phyloP scores from a whole-genome alignment of 148 eudicot genomes.

The Rhododendron simsii region DNA sequence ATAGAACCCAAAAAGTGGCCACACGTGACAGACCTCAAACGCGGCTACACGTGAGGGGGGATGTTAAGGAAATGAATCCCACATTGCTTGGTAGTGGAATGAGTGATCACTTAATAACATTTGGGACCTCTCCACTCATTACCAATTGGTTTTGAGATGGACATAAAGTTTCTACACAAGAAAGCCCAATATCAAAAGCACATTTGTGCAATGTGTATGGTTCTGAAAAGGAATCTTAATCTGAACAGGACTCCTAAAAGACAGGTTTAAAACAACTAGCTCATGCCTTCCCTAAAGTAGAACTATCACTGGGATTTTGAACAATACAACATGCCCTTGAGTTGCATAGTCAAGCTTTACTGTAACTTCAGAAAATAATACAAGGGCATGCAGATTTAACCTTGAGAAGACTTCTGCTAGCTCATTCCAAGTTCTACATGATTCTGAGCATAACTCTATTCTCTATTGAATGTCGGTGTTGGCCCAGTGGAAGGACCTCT shows the following conservation, averaged over 20 bases:
- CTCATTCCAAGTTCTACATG: neutral
- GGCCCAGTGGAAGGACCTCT: neutral
- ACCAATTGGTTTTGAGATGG: too few relatives aligned
- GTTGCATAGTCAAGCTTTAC: neutral
- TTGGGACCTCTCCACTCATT: too few relatives aligned
- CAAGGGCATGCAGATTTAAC: neutral
- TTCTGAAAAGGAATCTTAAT: neutral
- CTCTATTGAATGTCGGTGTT: neutral
- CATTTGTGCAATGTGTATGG: neutral
- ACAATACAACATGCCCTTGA: neutral
- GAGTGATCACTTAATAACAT: too few relatives aligned
- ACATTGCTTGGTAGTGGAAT: too few relatives aligned
- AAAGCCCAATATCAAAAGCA: constrained; percentile 1
- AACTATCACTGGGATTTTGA: neutral
- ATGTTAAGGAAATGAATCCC: too few relatives aligned
- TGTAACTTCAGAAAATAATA: neutral
- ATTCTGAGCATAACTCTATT: neutral
- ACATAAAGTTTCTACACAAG: too few relatives aligned
- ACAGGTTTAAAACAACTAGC: neutral
- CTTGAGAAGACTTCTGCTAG: neutral
- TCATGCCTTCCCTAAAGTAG: neutral
- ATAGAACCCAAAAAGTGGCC: too few relatives aligned
- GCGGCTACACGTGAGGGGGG: too few relatives aligned
- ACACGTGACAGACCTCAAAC: too few relatives aligned
- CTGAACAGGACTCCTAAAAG: neutral